Percentiles rank a stretch among this genome's conserved stretches.
These are phyloP conservation scores for Bifiguratus adelaidae DNA, from an alignment of 192 early-diverging fungal genomes.

Conservation along the genomic window DNA sequence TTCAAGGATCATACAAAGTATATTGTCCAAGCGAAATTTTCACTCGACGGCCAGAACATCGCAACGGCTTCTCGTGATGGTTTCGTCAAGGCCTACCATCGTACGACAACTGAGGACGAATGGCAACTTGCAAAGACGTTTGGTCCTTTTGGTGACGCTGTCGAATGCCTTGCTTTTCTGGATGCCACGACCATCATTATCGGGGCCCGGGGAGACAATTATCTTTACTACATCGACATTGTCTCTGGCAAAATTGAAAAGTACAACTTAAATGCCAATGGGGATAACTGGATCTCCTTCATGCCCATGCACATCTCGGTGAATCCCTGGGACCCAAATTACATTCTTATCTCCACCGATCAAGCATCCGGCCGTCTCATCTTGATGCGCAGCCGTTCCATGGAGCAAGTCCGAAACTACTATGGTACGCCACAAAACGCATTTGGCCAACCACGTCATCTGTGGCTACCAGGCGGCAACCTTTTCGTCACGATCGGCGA, in stretches of 20 bases:
- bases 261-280: slow-evolving; percentile 69
- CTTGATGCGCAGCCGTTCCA: slow-evolving; percentile 32
- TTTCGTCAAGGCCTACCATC: slow-evolving; percentile 49
- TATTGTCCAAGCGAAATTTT: slow-evolving; percentile 50
- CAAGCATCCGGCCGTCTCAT: slow-evolving; percentile 54
- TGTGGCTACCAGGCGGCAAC: slow-evolving; percentile 44
- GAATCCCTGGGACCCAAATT: slow-evolving; percentile 39
- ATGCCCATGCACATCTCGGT: slow-evolving; percentile 56
- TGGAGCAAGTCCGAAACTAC: slow-evolving; percentile 43
- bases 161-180: slow-evolving; percentile 58
- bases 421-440: slow-evolving; percentile 43
- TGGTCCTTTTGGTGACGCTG: slow-evolving; percentile 35
- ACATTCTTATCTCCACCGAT: slow-evolving; percentile 59
- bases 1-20: slow-evolving; percentile 67
- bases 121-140: slow-evolving; percentile 9
- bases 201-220: slow-evolving; percentile 60
- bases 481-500: slow-evolving; percentile 53
- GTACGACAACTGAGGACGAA: not conserved
- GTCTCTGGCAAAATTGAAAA: slow-evolving; percentile 13
- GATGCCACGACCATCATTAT: slow-evolving; percentile 30
- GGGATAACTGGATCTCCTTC: slow-evolving; percentile 77
- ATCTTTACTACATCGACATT: slow-evolving; percentile 56
- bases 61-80: slow-evolving; percentile 64
- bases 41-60: slow-evolving; percentile 38
- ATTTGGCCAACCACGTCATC: slow-evolving; percentile 53